phyloP scores from a whole-genome alignment of 2,329 filamentous ascomycete genomes.

The Lasiodiplodia sp. region DNA sequence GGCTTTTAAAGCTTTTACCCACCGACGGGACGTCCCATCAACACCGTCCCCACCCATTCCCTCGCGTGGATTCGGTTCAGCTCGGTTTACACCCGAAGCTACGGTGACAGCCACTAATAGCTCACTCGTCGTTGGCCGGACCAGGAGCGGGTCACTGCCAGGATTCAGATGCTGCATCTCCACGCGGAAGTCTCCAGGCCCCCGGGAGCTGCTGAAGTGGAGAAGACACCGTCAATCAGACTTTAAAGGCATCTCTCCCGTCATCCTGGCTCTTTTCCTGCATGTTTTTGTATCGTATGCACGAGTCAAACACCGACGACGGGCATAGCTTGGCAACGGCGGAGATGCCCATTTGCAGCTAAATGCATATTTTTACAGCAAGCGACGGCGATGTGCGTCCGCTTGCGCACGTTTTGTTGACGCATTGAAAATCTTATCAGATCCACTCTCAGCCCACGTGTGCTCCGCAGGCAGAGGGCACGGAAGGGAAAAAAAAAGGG shows the following conservation, averaged over 20 bases:
- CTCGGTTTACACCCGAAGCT: background rate
- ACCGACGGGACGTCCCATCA: background rate
- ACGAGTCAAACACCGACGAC: background rate
- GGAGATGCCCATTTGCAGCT: background rate
- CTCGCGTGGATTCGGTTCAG: background rate
- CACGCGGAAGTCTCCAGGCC: background rate
- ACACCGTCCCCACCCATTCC: background rate
- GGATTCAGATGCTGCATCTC: background rate
- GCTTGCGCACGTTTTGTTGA: conserved; percentile 4
- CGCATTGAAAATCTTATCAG: conserved; percentile 21
- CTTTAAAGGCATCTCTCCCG: too few species aligned
- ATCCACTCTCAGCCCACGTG: conserved; percentile 7
- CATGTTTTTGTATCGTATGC: background rate
- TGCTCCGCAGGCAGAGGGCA: background rate
- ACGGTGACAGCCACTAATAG: background rate
- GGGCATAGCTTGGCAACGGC: background rate
- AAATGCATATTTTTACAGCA: background rate
- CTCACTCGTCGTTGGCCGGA: background rate
- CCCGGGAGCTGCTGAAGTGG: too few species aligned
- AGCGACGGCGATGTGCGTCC: background rate
- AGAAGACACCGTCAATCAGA: too few species aligned
- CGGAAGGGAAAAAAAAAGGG: background rate
- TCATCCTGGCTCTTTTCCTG: background rate
- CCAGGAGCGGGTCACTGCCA: background rate
- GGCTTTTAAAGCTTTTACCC: background rate